Evolutionary conservation across 148 eudicot species (phyloP).

Genomic region (Dianthus caryophyllus): DNA sequence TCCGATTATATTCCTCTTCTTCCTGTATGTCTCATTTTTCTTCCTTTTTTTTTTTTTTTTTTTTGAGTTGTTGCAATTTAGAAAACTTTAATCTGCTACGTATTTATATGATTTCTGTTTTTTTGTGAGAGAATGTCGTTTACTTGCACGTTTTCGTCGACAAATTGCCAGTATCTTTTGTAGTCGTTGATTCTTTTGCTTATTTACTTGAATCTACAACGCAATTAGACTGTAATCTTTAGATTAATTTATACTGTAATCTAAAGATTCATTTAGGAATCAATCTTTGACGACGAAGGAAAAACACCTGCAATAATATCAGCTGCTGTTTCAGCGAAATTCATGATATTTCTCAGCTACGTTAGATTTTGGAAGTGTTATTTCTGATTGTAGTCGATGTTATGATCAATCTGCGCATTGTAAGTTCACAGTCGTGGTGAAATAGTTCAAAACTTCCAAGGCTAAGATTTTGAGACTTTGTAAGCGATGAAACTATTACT

Average conservation of each 20-base stretch:
- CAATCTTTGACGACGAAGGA: too few species aligned
- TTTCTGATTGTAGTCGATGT: not conserved
- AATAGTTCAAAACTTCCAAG: not conserved
- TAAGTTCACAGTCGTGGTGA: not conserved
- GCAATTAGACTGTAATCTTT: too few species aligned
- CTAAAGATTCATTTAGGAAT: too few species aligned
- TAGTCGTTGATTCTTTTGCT: too few species aligned
- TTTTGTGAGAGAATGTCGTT: not conserved
- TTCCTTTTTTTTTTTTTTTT: not conserved
- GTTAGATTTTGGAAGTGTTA: not conserved
- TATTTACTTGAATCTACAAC: too few species aligned
- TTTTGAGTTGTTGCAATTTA: not conserved
- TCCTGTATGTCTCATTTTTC: conserved; percentile 33
- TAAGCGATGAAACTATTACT: not conserved
- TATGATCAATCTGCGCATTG: not conserved
- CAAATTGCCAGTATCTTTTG: too few species aligned
- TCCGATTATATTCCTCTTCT: conserved; percentile 62
- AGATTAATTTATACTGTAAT: too few species aligned
- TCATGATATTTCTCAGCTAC: not conserved
- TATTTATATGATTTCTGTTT: not conserved
- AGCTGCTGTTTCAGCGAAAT: not conserved
- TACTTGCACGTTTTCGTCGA: too few species aligned
- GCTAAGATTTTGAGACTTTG: too few species aligned
- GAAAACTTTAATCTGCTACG: not conserved
- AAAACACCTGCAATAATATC: not conserved